Conservation (phyloP, 2,329 filamentous ascomycete genomes). For the Penicillium olsonii region DNA sequence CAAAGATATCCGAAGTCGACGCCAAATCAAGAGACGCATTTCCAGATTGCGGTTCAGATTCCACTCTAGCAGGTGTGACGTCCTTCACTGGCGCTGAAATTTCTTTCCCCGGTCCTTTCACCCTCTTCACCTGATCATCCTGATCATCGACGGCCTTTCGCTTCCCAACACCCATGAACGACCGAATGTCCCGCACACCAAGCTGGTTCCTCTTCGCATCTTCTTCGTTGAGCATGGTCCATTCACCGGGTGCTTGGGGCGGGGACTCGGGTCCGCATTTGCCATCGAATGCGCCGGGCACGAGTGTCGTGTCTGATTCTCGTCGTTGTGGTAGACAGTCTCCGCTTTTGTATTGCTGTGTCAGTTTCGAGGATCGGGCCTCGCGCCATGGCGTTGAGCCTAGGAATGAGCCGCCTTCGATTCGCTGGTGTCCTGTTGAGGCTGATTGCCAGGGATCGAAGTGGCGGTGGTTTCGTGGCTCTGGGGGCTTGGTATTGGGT, state of each 20-base stretch:
- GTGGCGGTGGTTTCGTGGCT: constrained; percentile 28
- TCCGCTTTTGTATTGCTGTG: constrained; percentile 66
- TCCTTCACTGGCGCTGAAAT: not conserved
- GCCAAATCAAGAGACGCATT: constrained; percentile 2
- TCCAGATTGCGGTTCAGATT: not conserved
- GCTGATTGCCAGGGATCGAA: constrained; percentile 62
- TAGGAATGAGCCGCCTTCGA: constrained; percentile 67
- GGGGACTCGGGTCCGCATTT: constrained; percentile 1
- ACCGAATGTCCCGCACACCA: constrained; percentile 46
- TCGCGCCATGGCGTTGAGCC: constrained; percentile 70
- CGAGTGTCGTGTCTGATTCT: not conserved
- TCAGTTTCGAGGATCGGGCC: constrained; percentile 68
- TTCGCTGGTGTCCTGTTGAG: constrained; percentile 75
- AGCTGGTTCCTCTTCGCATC: constrained; percentile 27
- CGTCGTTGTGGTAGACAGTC: constrained; percentile 48
- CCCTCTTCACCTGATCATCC: constrained; percentile 18
- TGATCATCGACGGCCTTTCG: constrained; percentile 39
- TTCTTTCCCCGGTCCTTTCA: not conserved
- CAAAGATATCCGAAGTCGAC: constrained; percentile 60
- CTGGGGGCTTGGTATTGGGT: not conserved
- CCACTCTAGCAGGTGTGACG: not conserved
- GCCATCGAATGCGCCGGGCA: constrained; percentile 18
- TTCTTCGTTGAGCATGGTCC: constrained; percentile 46
- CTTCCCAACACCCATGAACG: constrained; percentile 51
- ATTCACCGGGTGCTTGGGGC: constrained; percentile 42